Evolutionary conservation across 2,329 filamentous ascomycete genomes (phyloP).

Genomic region (Penicillium sclerotigenum): DNA sequence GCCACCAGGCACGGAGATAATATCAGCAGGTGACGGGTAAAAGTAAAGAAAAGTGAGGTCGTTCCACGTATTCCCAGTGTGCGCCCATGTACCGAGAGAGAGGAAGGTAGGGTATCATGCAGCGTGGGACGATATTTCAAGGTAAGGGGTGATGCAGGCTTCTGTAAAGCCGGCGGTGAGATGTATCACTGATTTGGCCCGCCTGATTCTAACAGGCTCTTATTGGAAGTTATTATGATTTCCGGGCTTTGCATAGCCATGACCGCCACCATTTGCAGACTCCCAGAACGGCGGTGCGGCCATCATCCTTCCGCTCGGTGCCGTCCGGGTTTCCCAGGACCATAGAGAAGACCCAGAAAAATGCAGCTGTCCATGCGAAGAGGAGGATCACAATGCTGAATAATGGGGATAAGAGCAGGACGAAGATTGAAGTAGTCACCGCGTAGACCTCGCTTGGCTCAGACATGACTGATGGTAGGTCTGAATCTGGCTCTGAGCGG

Average conservation of each 20-base stretch:
- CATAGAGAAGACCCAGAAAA: conserved; percentile 61
- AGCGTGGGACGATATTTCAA: conserved; percentile 6
- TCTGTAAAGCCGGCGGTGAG: not conserved
- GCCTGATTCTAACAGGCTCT: not conserved
- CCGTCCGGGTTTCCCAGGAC: conserved; percentile 62
- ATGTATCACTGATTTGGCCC: not conserved
- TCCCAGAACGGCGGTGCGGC: conserved; percentile 56
- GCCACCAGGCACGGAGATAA: conserved; percentile 6
- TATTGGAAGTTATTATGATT: conserved; percentile 9
- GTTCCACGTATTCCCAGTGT: conserved; percentile 11
- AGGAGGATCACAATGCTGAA: conserved; percentile 56
- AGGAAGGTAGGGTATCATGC: conserved; percentile 1
- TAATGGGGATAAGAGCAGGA: conserved; percentile 56
- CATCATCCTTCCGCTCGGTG: conserved; percentile 59
- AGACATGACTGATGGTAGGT: conserved; percentile 21
- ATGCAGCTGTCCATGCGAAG: conserved; percentile 57
- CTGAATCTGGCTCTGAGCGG: conserved; percentile 43
- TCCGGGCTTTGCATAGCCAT: conserved; percentile 48
- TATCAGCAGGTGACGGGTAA: conserved; percentile 14
- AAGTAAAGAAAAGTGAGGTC: conserved; percentile 6
- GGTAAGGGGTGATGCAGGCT: not conserved
- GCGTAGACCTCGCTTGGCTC: conserved; percentile 37
- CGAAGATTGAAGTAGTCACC: conserved; percentile 44
- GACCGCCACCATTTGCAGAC: conserved; percentile 60
- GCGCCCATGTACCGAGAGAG: not conserved